These are phyloP conservation scores for Phlyctochytrium bullatum DNA, from an alignment of 192 early-diverging fungal species.

Conservation along the genomic window DNA sequence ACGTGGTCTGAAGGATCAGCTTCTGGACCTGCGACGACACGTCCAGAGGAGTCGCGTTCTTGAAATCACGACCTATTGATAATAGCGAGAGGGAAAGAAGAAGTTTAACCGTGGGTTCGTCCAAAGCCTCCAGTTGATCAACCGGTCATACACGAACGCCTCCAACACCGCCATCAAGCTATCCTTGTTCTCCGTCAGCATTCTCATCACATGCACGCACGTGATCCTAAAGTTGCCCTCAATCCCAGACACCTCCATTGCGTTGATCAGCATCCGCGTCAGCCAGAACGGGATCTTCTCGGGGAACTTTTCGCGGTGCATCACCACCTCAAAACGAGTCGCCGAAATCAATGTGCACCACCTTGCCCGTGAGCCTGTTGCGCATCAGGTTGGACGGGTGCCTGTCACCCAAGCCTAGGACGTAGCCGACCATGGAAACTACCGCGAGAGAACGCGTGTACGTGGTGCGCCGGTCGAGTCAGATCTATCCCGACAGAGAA, in stretches of 20 bases:
- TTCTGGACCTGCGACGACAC: conserved; percentile 77
- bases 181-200: conserved; percentile 80
- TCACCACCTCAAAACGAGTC: conserved; percentile 87
- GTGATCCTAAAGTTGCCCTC: conserved; percentile 88
- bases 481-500: conserved; percentile 47
- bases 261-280: conserved; percentile 86
- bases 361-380: conserved; percentile 72
- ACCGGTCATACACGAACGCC: conserved; percentile 88
- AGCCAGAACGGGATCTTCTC: conserved; percentile 91
- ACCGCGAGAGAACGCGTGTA: conserved; percentile 84
- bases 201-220: conserved; percentile 85
- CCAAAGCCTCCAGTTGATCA: conserved; percentile 76
- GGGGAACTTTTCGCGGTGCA: conserved; percentile 85
- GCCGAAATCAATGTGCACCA: conserved; percentile 91
- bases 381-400: conserved; percentile 90
- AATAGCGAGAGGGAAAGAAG: neutral
- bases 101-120: conserved; percentile 68
- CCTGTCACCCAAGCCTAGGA: conserved; percentile 83
- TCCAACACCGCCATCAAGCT: conserved; percentile 89
- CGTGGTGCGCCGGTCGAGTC: conserved; percentile 83
- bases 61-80: conserved; percentile 72
- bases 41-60: conserved; percentile 65
- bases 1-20: conserved; percentile 81
- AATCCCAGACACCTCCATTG: conserved; percentile 86
- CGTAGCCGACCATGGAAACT: conserved; percentile 93